Evolutionary conservation across 768 basidiomycete species (phyloP).

Genomic region (Butyriboletus loyo): DNA sequence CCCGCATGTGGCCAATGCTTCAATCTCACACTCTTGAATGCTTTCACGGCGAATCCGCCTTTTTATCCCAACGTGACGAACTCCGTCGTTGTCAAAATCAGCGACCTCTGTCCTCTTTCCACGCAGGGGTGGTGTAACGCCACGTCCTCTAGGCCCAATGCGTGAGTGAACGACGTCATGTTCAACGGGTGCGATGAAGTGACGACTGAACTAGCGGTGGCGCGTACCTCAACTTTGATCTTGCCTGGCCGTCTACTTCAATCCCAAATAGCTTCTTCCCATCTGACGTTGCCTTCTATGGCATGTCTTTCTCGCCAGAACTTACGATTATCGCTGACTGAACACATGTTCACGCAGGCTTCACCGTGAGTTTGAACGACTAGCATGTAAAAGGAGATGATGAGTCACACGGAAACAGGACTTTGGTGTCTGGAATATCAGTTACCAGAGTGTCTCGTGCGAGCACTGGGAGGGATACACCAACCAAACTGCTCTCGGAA

Average conservation of each 20-base stretch:
- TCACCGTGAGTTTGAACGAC: constrained; percentile 31
- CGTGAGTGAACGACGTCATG: constrained; percentile 41
- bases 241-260: constrained; percentile 70
- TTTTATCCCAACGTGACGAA: constrained; percentile 62
- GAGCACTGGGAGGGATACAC: constrained; percentile 62
- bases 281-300: constrained; percentile 63
- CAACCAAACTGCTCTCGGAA: constrained; percentile 63
- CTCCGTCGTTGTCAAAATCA: constrained; percentile 72
- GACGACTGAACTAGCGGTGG: constrained; percentile 50
- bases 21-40: constrained; percentile 68
- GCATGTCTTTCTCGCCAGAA: constrained; percentile 29
- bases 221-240: constrained; percentile 75
- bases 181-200: not conserved
- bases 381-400: not conserved
- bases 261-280: constrained; percentile 77
- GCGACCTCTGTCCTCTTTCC: constrained; percentile 72
- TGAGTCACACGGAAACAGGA: constrained; percentile 43
- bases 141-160: constrained; percentile 56
- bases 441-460: constrained; percentile 65
- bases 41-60: constrained; percentile 62
- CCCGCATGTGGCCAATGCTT: constrained; percentile 79
- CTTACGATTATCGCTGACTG: constrained; percentile 18
- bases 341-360: constrained; percentile 35
- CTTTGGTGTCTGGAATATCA: constrained; percentile 85
- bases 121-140: constrained; percentile 68